Percentiles rank a stretch among this genome's conserved stretches.
These are phyloP conservation scores for Puccinia horiana DNA, from an alignment of 1,284 basidiomycete genomes.

Conservation along the genomic window DNA sequence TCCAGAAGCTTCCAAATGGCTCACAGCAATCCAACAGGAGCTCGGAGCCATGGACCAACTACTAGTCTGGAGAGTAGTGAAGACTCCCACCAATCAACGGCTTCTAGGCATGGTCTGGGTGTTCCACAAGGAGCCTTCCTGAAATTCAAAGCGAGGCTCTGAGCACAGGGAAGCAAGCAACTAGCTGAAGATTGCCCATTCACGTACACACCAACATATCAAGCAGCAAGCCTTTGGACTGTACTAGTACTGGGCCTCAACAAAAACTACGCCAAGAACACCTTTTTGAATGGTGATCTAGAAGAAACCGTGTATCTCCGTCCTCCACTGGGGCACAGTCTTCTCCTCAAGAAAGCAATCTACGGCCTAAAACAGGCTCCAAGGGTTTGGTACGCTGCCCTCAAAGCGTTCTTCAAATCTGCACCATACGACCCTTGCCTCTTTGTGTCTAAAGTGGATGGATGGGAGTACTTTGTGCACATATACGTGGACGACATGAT, in stretches of 20 bases:
- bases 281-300: slow-evolving; percentile 19
- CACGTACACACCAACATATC: background rate
- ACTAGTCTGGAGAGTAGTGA: background rate
- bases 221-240: background rate
- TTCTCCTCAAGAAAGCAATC: background rate
- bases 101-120: slow-evolving; percentile 14
- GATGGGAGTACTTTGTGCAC: slow-evolving; percentile 15
- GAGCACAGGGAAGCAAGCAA: slow-evolving; percentile 21
- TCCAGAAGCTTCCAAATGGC: background rate
- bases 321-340: background rate
- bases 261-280: background rate
- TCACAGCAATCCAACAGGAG: slow-evolving; percentile 5
- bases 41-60: background rate
- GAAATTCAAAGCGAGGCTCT: background rate
- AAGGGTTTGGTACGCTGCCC: background rate
- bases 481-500: background rate
- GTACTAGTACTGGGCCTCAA: background rate
- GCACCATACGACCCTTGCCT: background rate
- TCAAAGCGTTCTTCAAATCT: slow-evolving; percentile 7
- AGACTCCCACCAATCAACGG: background rate
- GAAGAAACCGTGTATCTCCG: slow-evolving; percentile 19
- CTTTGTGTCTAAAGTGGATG: background rate
- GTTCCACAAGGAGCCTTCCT: background rate
- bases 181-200: slow-evolving; percentile 6
- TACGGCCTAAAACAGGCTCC: slow-evolving; percentile 25